A percentile compares a stretch with the other conserved stretches of the same genome.
Evolutionary conservation across 169 alveolate species (phyloP).

Genomic region (Besnoitia besnoiti): DNA sequence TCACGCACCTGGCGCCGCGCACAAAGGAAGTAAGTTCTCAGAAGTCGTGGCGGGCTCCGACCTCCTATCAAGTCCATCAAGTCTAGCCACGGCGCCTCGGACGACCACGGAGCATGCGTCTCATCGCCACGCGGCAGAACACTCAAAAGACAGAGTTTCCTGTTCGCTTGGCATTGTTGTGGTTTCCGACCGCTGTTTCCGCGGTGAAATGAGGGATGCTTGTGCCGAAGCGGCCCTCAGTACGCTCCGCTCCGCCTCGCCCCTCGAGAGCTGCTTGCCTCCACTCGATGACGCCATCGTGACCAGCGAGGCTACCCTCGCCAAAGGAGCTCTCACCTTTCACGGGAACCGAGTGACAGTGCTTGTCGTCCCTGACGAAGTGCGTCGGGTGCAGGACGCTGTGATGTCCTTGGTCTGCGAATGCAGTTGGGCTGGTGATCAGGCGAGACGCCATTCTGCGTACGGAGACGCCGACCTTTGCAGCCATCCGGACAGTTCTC

Average conservation of each 20-base stretch:
- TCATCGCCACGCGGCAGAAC: not conserved
- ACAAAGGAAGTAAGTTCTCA: too few species aligned
- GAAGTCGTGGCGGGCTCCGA: too few species aligned
- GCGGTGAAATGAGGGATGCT: not conserved
- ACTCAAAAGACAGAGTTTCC: not conserved
- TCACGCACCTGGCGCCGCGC: too few species aligned
- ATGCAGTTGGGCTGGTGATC: not conserved
- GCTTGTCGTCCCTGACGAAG: not conserved
- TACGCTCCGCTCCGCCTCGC: not conserved
- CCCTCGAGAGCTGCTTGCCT: not conserved
- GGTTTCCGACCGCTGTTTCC: constrained; percentile 26
- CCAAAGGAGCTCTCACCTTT: not conserved
- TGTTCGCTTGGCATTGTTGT: not conserved
- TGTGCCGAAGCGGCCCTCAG: not conserved
- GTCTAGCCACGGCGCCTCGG: too few species aligned
- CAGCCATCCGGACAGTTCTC: not conserved
- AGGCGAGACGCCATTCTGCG: not conserved
- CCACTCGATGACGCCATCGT: not conserved
- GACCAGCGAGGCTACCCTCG: not conserved
- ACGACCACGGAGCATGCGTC: not conserved
- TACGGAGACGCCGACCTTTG: not conserved
- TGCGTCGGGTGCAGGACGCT: not conserved
- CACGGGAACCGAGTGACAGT: not conserved
- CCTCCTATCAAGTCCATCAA: too few species aligned
- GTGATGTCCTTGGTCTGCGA: not conserved